Evolutionary conservation across 2,329 filamentous ascomycete species (phyloP).

Genomic region (Monosporascus sp.): DNA sequence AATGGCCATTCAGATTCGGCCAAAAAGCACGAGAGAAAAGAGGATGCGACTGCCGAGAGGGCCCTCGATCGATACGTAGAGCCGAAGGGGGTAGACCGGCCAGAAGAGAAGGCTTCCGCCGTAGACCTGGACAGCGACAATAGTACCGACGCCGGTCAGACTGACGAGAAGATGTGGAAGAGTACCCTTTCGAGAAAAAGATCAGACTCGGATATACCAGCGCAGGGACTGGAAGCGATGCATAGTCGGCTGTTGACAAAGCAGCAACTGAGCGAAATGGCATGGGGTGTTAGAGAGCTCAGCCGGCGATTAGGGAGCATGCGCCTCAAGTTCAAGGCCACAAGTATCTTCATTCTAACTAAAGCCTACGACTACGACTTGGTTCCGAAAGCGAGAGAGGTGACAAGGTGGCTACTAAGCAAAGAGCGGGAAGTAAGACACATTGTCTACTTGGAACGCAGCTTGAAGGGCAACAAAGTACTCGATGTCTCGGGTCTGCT

Average conservation of each 20-base stretch:
- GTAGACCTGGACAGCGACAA: constrained; percentile 37
- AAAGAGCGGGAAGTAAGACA: constrained; percentile 63
- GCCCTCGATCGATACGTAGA: constrained; percentile 28
- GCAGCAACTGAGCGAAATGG: constrained; percentile 93
- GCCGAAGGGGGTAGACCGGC: constrained; percentile 26
- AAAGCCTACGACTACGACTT: constrained; percentile 86
- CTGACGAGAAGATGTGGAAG: constrained; percentile 53
- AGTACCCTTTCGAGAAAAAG: constrained; percentile 39
- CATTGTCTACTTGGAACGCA: constrained; percentile 78
- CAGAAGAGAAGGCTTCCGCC: constrained; percentile 10
- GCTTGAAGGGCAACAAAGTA: constrained; percentile 61
- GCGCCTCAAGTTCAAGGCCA: constrained; percentile 74
- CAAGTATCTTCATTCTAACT: constrained; percentile 79
- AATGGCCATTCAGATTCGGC: constrained; percentile 12
- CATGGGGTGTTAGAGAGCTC: constrained; percentile 87
- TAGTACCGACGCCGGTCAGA: constrained; percentile 42
- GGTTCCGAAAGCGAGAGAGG: constrained; percentile 69
- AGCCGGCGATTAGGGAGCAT: constrained; percentile 82
- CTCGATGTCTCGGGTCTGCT: constrained; percentile 71
- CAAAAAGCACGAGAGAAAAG: constrained; percentile 3
- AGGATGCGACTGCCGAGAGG: constrained; percentile 21
- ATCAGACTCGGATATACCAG: constrained; percentile 35
- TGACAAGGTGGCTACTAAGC: constrained; percentile 76
- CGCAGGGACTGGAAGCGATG: constrained; percentile 26
- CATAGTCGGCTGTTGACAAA: constrained; percentile 81